A percentile compares a stretch with the other conserved stretches of the same genome.
phyloP scores from a whole-genome alignment of 805 yeast genomes.

The Saccharomycopsis javanensis region DNA sequence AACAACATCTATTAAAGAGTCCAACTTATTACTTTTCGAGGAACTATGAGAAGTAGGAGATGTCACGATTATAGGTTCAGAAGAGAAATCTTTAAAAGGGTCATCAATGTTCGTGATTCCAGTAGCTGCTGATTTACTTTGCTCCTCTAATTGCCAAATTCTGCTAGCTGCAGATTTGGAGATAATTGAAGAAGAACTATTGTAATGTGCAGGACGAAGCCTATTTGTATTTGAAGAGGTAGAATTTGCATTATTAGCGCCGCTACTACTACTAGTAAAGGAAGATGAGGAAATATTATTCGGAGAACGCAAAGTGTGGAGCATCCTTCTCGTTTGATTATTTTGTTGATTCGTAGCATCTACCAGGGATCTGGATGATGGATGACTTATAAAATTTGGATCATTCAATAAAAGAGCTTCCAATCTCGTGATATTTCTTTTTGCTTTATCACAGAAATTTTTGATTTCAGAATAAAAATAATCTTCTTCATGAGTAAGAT shows the following conservation, averaged over 20 bases:
- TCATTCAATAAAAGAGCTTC: constrained; percentile 13
- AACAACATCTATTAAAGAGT: background rate
- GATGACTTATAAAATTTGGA: background rate
- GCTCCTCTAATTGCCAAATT: constrained; percentile 19
- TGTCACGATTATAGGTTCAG: background rate
- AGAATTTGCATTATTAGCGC: constrained; percentile 10
- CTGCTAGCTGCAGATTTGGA: constrained; percentile 25
- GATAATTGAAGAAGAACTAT: constrained; percentile 19
- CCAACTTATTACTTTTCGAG: background rate
- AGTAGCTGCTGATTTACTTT: background rate
- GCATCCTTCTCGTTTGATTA: constrained; percentile 22
- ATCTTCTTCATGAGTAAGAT: constrained; percentile 15
- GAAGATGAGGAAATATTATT: constrained; percentile 1
- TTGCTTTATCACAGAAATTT: constrained; percentile 10
- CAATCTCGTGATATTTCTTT: constrained; percentile 14
- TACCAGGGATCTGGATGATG: background rate
- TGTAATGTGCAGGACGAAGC: constrained; percentile 10
- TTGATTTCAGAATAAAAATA: constrained; percentile 11
- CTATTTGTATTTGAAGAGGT: background rate
- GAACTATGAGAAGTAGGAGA: background rate
- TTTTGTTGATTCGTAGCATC: constrained; percentile 14
- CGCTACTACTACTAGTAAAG: background rate
- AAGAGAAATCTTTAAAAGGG: constrained; percentile 16
- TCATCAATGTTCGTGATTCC: background rate
- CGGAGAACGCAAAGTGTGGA: constrained; percentile 28